Evolutionary conservation across 257 asterid species (phyloP), one percentile per base, ranked within the genome.

Genomic region (Ilex asprella): DNA sequence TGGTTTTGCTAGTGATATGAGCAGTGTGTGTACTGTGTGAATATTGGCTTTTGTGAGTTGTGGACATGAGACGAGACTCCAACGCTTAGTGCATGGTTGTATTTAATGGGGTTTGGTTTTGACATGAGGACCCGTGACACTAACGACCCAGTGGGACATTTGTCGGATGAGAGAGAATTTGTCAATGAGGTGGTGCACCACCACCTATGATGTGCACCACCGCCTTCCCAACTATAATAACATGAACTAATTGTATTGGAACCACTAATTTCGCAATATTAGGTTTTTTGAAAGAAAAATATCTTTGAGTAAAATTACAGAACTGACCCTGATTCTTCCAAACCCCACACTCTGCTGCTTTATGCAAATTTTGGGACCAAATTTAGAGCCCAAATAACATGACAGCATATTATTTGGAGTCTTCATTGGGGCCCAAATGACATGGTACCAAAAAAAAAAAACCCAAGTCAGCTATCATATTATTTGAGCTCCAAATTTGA

Each of bases 161-260:
- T 76, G 81, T 69, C 56, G 27, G 39, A 52, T 14, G 11, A 46
- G 52, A 46, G 52, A 46, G 1, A 10, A 14, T 46, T 46, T 14
- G n/a, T 46, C 52, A 2, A 2, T 6, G 14, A 46, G 11, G 11
- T 46, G 52, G n/a, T 70, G 75, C 56, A 68, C 39, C 64, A 66
- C 81, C 71, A 70, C 77, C 65, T 65, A n/a, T 43, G 79, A 79
- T 70, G 60, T 63, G 78, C 75, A 69, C 82, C 71, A 68, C 77
- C 77, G 75, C 70, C 69, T 49, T 56, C 47, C 70, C 70, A 56
- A 49, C 51, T 55, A 43, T 43, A 54, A 67, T 64, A 52, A 71
- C 47, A 47, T 57, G 16, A 46, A 10, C 3, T 46, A 46, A 46
- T 10, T 46, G 52, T 4, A 35, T 35, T 35, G 7, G 8, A 35